Conservation (phyloP, 495 filamentous ascomycete species). For the Xylaria flabelliformis region DNA sequence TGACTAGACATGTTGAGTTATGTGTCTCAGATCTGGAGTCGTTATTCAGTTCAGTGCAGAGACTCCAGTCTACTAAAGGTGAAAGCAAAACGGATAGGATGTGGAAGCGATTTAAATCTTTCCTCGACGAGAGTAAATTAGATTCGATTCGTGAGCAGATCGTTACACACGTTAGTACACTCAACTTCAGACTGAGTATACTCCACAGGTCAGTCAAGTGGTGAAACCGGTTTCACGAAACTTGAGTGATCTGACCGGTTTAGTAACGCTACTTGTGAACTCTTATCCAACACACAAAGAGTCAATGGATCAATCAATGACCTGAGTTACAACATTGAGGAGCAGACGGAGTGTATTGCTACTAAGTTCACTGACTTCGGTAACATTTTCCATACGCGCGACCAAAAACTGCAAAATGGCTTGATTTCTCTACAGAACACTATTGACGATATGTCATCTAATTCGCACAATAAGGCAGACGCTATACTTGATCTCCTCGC, state of each 20-base stretch:
- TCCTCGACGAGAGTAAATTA: not conserved
- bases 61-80: not conserved
- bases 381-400: not conserved
- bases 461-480: not conserved
- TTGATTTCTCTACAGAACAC: not conserved
- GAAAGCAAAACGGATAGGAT: not conserved
- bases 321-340: not conserved
- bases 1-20: not conserved
- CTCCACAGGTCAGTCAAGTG: not conserved
- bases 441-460: not conserved
- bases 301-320: not conserved
- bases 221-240: not conserved
- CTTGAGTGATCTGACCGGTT: not conserved
- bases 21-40: not conserved
- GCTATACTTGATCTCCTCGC: not conserved
- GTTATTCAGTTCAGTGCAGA: not conserved
- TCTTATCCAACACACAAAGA: not conserved
- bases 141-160: not conserved
- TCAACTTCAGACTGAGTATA: not conserved
- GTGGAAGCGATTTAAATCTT: conserved; percentile 1
- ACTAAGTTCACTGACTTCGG: not conserved
- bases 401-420: not conserved
- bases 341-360: not conserved
- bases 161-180: not conserved
- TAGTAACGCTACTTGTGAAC: not conserved